Evolutionary conservation across 768 basidiomycete genomes (phyloP), one percentile per base, ranked within the genome.

Genomic region (Xerocomellus dryophilus): DNA sequence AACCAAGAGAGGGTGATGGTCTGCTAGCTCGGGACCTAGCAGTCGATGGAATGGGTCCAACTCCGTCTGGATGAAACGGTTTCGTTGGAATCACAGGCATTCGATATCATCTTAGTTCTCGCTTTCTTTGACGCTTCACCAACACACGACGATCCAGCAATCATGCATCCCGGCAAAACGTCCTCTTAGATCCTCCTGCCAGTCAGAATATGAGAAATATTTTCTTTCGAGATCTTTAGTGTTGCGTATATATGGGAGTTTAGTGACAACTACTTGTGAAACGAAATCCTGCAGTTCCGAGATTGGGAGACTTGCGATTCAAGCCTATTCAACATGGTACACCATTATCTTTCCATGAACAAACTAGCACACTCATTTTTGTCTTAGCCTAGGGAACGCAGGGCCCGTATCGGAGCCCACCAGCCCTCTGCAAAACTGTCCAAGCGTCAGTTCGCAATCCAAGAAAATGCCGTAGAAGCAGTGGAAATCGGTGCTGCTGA

Each of bases 361-460:
- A 4, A 12, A 6, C 11, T 11, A 12, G 43, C 25, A 25, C 23
- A 29, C 64, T 68, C 36, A 70, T 40, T 20, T 36, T 36, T 25
- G 18, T 51, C 27, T 62, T 70, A 73, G 69, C 68, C 69, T 29
- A 70, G 56, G 47, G 70, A 70, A 60, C 69, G 70, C 48, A 75
- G 76, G 55, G 71, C 69, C 52, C 80, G 81, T 50, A 66, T 65
- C 15, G 65, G 65, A n/a, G 71, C 63, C 2, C 86, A 87, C 58
- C 73, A 76, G 40, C 73, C 78, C 32, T 81, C 85, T 15, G 81
- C 73, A 34, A 80, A 76, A 58, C 68, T 79, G 10, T 57, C 64
- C 36, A 81, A 77, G 53, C 77, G 79, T 43, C 69, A 72, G 45
- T 81, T 81, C 54, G 78, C 81, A 2, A 72, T 76, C 11, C 78